Conservation (phyloP, 257 asterid species). For the Datura wrightii region DNA sequence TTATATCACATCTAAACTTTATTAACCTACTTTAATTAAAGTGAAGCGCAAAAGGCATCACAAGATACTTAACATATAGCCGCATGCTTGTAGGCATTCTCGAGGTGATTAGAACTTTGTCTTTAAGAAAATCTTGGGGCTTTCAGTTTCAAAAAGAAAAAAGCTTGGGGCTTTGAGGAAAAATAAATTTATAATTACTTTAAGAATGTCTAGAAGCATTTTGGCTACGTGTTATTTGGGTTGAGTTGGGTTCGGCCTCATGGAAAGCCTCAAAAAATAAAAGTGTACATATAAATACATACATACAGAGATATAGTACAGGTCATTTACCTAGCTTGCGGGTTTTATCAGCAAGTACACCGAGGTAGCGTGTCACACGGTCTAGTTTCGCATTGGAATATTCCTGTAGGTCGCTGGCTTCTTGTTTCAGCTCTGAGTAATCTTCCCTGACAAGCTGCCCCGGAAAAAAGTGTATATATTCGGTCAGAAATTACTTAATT, state of each 20-base stretch:
- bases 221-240: background rate
- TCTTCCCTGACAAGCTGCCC: conserved; percentile 88
- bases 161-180: background rate
- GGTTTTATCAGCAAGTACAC: conserved; percentile 94
- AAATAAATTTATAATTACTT: background rate
- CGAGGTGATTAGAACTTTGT: conserved; percentile 9
- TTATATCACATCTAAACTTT: background rate
- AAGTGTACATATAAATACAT: background rate
- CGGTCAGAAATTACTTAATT: conserved; percentile 8
- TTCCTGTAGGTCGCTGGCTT: conserved; percentile 93
- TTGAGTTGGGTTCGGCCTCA: conserved; percentile 16
- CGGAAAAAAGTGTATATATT: conserved; percentile 30
- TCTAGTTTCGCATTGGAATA: conserved; percentile 95
- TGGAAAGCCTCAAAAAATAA: conserved; percentile 2
- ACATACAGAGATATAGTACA: background rate
- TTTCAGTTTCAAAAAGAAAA: background rate
- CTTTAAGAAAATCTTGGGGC: background rate
- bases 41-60: background rate
- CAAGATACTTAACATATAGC: background rate
- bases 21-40: background rate
- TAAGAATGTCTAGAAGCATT: background rate
- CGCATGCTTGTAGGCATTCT: background rate
- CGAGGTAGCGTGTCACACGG: conserved; percentile 88
- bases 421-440: conserved; percentile 81
- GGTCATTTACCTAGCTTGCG: conserved; percentile 75